These are phyloP conservation scores for Barbarea vulgaris DNA, from an alignment of 345 rosid genomes.

Conservation along the genomic window DNA sequence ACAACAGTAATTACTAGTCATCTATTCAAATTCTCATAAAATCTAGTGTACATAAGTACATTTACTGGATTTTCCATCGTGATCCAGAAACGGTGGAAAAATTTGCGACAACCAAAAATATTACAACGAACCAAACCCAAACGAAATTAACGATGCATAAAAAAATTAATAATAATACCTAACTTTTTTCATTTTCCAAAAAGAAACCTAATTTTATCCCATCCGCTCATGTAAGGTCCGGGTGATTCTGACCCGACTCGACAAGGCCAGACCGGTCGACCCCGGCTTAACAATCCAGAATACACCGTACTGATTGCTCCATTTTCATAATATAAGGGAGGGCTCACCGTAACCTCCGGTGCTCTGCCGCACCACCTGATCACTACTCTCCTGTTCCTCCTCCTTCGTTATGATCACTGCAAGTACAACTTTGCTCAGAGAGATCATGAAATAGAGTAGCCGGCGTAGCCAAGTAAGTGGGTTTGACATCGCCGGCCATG, in stretches of 20 bases:
- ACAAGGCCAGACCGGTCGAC: not conserved
- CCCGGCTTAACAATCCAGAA: not conserved
- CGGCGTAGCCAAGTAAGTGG: conserved; percentile 79
- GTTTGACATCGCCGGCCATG: conserved; percentile 76
- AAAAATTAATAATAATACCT: not conserved
- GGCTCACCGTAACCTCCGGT: conserved; percentile 1
- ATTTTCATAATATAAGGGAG: not conserved
- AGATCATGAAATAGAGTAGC: not conserved
- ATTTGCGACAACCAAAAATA: not conserved
- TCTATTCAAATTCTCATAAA: not conserved
- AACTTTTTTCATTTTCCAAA: not conserved
- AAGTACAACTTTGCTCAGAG: conserved; percentile 43
- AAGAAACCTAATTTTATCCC: not conserved
- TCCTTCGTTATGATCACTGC: conserved; percentile 40
- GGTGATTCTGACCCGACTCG: not conserved
- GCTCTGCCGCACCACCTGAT: conserved; percentile 25
- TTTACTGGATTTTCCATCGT: not conserved
- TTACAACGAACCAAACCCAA: not conserved
- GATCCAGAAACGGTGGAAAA: not conserved
- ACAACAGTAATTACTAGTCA: not conserved
- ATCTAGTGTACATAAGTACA: not conserved
- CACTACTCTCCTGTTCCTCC: conserved; percentile 12
- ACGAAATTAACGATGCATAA: not conserved
- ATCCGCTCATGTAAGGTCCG: not conserved
- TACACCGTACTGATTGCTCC: not conserved